Evolutionary conservation across 148 eudicot genomes (phyloP).

Genomic region (Rhododendron griersonianum): DNA sequence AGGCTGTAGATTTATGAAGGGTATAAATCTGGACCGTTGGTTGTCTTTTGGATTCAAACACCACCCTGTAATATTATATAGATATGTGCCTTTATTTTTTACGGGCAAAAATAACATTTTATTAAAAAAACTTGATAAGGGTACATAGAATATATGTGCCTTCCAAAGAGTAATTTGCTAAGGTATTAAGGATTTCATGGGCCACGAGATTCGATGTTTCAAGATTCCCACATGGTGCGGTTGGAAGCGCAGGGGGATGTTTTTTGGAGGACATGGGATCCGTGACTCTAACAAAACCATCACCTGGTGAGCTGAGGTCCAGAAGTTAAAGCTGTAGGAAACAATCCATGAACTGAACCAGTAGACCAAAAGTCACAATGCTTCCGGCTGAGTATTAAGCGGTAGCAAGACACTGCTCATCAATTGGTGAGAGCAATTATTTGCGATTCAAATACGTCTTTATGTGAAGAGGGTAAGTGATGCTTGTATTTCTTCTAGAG

Average conservation of each 20-base stretch:
- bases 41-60: too few species aligned
- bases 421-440: background rate
- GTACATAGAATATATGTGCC: background rate
- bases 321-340: constrained; percentile 26
- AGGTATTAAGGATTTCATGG: background rate
- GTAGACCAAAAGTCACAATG: background rate
- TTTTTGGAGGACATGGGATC: background rate
- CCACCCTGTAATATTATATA: too few species aligned
- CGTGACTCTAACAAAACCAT: background rate
- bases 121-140: too few species aligned
- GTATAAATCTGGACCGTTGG: too few species aligned
- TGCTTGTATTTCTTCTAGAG: constrained; percentile 6
- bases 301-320: constrained; percentile 27
- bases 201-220: too few species aligned
- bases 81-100: too few species aligned
- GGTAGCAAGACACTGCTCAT: background rate
- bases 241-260: background rate
- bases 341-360: constrained; percentile 19
- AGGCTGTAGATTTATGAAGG: too few species aligned
- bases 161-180: too few species aligned
- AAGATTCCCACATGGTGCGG: background rate
- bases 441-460: background rate
- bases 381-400: constrained; percentile 16
- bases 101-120: too few species aligned
- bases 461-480: background rate